A percentile compares a stretch with the other conserved stretches of the same genome.
Conservation (phyloP, 768 basidiomycete genomes). For the Holtermannia corniformis region DNA sequence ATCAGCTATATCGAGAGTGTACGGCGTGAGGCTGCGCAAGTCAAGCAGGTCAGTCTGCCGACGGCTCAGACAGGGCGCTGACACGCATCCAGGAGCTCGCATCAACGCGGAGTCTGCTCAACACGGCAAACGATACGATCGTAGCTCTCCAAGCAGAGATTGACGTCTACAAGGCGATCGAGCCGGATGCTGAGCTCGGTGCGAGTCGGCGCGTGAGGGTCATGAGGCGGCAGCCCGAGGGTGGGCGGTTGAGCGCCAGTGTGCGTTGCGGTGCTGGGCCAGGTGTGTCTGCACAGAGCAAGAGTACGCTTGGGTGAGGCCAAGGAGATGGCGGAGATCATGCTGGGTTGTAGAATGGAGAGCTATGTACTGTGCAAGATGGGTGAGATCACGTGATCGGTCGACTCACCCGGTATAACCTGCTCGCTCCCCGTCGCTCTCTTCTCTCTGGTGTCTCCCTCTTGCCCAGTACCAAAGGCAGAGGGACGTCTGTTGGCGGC, state of each 20-base stretch:
- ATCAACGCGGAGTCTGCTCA: constrained; percentile 25
- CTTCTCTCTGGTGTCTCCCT: no score
- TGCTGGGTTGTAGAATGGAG: no score
- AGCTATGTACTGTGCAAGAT: no score
- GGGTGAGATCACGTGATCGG: no score
- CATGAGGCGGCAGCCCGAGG: constrained; percentile 25
- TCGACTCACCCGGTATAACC: no score
- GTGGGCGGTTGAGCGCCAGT: constrained; percentile 13
- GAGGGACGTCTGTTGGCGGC: no score
- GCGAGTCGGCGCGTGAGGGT: constrained; percentile 5
- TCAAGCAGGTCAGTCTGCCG: constrained; percentile 61
- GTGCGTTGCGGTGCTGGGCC: no score
- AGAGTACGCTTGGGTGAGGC: no score
- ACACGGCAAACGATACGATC: constrained; percentile 20
- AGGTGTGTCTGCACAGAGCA: no score
- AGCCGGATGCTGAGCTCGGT: constrained; percentile 5
- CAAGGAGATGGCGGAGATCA: no score
- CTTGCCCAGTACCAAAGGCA: no score
- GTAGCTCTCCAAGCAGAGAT: constrained; percentile 12
- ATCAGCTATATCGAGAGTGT: constrained; percentile 81
- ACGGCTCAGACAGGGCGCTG: neutral
- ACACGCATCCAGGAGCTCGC: constrained; percentile 26
- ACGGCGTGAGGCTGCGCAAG: constrained; percentile 65
- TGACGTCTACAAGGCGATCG: constrained; percentile 23
- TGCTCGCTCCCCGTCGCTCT: no score